Evolutionary conservation across 1,284 basidiomycete genomes (phyloP).

Genomic region (Trametes hirsuta): DNA sequence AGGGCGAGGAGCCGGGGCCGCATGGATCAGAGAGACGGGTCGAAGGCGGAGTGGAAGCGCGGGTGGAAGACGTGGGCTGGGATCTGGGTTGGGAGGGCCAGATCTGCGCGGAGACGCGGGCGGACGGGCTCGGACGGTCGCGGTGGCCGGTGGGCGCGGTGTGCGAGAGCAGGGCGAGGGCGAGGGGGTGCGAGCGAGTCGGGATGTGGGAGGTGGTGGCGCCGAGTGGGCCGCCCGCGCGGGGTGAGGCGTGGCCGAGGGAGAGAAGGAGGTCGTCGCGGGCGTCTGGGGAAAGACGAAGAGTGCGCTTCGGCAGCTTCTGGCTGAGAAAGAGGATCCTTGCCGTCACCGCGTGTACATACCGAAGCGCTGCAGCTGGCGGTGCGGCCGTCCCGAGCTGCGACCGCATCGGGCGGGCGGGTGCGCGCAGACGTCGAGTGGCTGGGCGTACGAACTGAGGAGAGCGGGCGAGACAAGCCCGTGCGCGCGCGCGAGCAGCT

Average conservation of each 20-base stretch:
- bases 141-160: no score
- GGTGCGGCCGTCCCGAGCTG: constrained; percentile 8
- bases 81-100: neutral
- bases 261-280: neutral
- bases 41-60: neutral
- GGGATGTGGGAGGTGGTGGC: constrained; percentile 14
- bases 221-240: constrained; percentile 3
- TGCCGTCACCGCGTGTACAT: constrained; percentile 20
- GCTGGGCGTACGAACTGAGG: neutral
- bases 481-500: neutral
- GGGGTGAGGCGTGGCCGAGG: neutral
- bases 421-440: neutral
- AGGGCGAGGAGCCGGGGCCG: constrained; percentile 22
- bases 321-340: constrained; percentile 25
- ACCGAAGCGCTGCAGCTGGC: constrained; percentile 16
- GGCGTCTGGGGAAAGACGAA: constrained; percentile 7
- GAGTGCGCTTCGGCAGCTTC: constrained; percentile 22
- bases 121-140: no score
- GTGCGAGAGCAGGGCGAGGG: no score
- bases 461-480: neutral
- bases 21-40: constrained; percentile 31
- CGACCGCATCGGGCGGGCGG: neutral
- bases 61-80: neutral
- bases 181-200: neutral
- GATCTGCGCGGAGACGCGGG: neutral